Evolutionary conservation across 1,284 basidiomycete genomes (phyloP), one percentile per base, ranked within the genome.

Genomic region (Trichosporon faecale): DNA sequence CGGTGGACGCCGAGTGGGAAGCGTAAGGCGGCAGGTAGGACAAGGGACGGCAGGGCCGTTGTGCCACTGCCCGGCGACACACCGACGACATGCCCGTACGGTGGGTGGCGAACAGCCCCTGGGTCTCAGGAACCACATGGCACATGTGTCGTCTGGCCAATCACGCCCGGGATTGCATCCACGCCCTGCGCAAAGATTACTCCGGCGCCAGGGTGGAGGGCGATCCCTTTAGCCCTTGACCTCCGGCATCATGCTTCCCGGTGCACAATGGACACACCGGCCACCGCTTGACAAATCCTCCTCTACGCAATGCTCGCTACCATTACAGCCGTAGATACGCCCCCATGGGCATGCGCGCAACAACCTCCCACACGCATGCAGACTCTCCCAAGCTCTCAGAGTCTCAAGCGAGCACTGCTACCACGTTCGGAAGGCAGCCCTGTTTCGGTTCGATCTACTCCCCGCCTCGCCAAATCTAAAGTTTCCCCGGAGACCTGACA

Each of bases 1-100:
- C 31, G 55, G 55, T 60, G 55, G 55, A 60, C 55, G 25, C 55
- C 27, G 55, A 60, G 55, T 60, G 55, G 55, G 55, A 60, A 60
- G 55, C 55, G 25, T 21, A 4, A 49, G 21, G 9, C 46, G 46
- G n/a, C n/a, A 49, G 46, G n/a, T n/a, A 49, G 7, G n/a, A 8
- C 46, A 44, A 16, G 40, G 40, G 40, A 44, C 40, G 11, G 18
- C n/a, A 44, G 40, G 14, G 40, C 40, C 12, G 11, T 35, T 8
- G 33, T 6, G 8, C 33, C 33, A 11, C 33, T 35, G 33, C 37
- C 37, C 37, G 37, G 37, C 37, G 37, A 40, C 37, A 14, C 37
- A 40, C 37, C 37, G 37, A 16, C 37, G n/a, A 49, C 6, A 35
- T 5, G 46, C 46, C 46, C 46, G 46, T 49, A 49, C 46, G 46